A percentile compares a stretch with the other conserved stretches of the same genome.
Evolutionary conservation across 2,329 filamentous ascomycete species (phyloP).

Genomic region (Fonsecaea multimorphosa): DNA sequence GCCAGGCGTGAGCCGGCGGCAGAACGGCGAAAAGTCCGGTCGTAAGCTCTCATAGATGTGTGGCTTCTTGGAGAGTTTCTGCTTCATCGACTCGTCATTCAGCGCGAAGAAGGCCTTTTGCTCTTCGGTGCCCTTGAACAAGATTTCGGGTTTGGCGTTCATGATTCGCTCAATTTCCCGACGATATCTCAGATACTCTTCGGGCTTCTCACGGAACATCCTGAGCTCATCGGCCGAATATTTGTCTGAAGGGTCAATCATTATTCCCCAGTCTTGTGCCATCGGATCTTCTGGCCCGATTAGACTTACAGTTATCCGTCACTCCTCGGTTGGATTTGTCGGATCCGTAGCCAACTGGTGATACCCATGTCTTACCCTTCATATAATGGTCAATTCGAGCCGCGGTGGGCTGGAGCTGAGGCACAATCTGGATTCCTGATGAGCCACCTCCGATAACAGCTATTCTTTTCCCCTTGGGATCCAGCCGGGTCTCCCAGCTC

Average conservation of each 20-base stretch:
- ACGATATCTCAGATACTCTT: conserved; percentile 40
- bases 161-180: conserved; percentile 41
- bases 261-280: neutral
- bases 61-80: conserved; percentile 41
- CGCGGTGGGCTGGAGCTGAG: conserved; percentile 45
- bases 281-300: neutral
- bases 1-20: conserved; percentile 59
- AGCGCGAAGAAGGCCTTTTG: conserved; percentile 6
- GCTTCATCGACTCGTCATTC: conserved; percentile 23
- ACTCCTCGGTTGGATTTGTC: conserved; percentile 10
- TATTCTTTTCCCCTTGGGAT: conserved; percentile 40
- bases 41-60: conserved; percentile 22
- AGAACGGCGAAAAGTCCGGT: conserved; percentile 24
- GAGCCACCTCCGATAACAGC: conserved; percentile 43
- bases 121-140: conserved; percentile 12
- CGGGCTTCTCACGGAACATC: neutral
- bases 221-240: conserved; percentile 2
- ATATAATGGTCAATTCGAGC: conserved; percentile 39
- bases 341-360: conserved; percentile 28
- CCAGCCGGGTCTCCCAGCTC: conserved; percentile 39
- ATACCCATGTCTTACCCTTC: conserved; percentile 39
- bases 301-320: neutral
- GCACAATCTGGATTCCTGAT: conserved; percentile 49
- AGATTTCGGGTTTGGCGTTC: conserved; percentile 9
- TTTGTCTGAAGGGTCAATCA: neutral